These are phyloP conservation scores for Tricholomella constricta DNA, from an alignment of 768 basidiomycete species.

Conservation along the genomic window DNA sequence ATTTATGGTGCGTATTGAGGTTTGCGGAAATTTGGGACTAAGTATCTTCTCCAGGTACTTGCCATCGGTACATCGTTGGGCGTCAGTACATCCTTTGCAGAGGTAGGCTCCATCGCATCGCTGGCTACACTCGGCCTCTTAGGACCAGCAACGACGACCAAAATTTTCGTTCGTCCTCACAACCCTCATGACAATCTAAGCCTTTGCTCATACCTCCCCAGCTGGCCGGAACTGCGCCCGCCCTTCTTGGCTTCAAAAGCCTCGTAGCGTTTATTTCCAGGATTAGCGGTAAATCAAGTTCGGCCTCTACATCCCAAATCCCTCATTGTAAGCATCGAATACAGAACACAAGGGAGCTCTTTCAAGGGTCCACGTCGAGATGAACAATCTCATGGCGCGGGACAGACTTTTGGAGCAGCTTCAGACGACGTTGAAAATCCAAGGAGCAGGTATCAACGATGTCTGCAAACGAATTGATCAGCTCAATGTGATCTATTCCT, in stretches of 20 bases:
- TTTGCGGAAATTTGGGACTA: too few species aligned
- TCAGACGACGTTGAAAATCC: not conserved
- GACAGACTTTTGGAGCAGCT: not conserved
- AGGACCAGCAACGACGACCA: not conserved
- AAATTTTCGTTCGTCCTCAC: not conserved
- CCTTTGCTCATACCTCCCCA: not conserved
- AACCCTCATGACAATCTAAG: too few species aligned
- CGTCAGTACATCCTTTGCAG: not conserved
- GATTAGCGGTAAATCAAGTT: conserved; percentile 3
- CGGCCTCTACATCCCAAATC: too few species aligned
- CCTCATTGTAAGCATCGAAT: not conserved
- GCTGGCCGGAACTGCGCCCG: conserved; percentile 4
- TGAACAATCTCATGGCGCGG: not conserved
- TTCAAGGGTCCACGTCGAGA: not conserved
- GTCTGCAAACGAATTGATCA: not conserved
- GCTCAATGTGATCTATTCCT: not conserved
- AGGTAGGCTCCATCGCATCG: not conserved
- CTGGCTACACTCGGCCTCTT: not conserved
- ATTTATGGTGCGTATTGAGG: conserved; percentile 3
- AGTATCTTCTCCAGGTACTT: not conserved
- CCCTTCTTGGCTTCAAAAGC: not conserved
- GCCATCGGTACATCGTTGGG: not conserved
- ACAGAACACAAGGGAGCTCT: not conserved
- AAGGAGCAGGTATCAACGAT: not conserved
- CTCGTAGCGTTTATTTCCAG: not conserved